These are phyloP conservation scores for Meredithiella fracta DNA, from an alignment of 2,329 filamentous ascomycete genomes.

Conservation along the genomic window DNA sequence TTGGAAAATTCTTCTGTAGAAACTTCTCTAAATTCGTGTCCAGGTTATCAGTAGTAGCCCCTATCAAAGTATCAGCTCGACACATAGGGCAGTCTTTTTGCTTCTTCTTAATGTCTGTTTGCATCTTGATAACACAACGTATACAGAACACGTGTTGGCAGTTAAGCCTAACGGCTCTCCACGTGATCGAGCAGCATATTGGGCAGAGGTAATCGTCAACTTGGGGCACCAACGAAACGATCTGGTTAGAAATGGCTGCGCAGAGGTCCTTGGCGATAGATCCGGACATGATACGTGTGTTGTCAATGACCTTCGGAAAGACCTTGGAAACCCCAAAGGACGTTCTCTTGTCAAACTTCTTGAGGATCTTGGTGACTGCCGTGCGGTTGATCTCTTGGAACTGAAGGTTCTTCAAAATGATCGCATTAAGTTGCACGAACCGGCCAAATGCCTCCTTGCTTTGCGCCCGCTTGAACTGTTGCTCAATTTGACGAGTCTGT, in stretches of 20 bases:
- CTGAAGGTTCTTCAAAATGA: constrained; percentile 61
- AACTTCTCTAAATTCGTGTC: constrained; percentile 53
- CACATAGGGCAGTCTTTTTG: constrained; percentile 59
- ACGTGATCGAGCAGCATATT: constrained; percentile 64
- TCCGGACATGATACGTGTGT: constrained; percentile 44
- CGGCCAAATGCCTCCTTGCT: constrained; percentile 47
- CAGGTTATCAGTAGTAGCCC: constrained; percentile 45
- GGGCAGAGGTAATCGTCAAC: constrained; percentile 74
- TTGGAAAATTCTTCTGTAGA: constrained; percentile 59
- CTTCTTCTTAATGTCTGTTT: constrained; percentile 34
- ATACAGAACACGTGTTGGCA: constrained; percentile 75
- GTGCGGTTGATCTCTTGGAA: constrained; percentile 73
- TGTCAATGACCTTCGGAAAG: constrained; percentile 43
- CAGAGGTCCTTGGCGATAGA: constrained; percentile 61
- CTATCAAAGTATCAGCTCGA: constrained; percentile 51
- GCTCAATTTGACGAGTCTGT: constrained; percentile 38
- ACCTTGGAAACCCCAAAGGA: constrained; percentile 49
- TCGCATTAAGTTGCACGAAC: constrained; percentile 58
- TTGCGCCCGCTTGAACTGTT: constrained; percentile 47
- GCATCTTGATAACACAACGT: constrained; percentile 64
- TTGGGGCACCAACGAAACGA: constrained; percentile 60
- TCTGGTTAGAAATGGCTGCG: constrained; percentile 53
- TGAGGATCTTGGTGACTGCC: constrained; percentile 69
- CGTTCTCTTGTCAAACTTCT: constrained; percentile 83
- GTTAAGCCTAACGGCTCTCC: constrained; percentile 59